Base-by-base conservation (phyloP, 2,329 filamentous ascomycete genomes). In the Cadophora gregata region DNA sequence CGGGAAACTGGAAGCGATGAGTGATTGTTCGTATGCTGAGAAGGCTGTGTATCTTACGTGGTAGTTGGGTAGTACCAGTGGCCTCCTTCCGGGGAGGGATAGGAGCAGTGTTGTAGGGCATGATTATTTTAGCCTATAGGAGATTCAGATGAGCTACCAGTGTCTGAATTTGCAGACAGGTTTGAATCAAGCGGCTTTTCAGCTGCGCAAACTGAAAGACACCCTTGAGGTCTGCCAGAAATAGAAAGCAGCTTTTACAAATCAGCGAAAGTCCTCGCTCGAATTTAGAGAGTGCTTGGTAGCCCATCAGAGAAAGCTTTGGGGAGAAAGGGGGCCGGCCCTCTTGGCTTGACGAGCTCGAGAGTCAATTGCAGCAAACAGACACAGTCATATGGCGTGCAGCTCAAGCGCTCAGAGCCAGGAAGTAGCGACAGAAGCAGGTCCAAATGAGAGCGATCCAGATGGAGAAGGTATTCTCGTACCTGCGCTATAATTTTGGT, bases 61-160 rank as follows among this genome's bases (percentile, higher is more conserved):
- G 95, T 36, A 98, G 86, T 72, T 93, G 90, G 25, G 92, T 91
- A 71, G 93, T 90, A 72, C 95, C 95, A 2, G 92, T 96, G 55
- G 92, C 87, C 80, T 97, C 93, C 77, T 92, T 90, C 16, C 90
- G 83, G 47, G 91, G 92, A 71, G 90, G 87, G 65, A 96, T 96
- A 21, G 92, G 90, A 3, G 89, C 89, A 72, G 92, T 95, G 80
- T 97, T 97, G 82, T 96, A 94, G 29, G 94, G 92, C 94, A 98
- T 97, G 59, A 21, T 79, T 61, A 25, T 1, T 5, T 48, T 24
- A 10, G 5, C 8, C 12, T 50, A 29, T 7, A 38, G 25, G 36
- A 21, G 8, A 10, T 33, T 33, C 10, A 10, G 5, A 33, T 33
- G 14, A 16, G 6, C 16, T 16, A 3, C 38, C 16, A 42, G 38